Base-by-base conservation (phyloP, 768 basidiomycete genomes). In the Kwoniella sp. region DNA sequence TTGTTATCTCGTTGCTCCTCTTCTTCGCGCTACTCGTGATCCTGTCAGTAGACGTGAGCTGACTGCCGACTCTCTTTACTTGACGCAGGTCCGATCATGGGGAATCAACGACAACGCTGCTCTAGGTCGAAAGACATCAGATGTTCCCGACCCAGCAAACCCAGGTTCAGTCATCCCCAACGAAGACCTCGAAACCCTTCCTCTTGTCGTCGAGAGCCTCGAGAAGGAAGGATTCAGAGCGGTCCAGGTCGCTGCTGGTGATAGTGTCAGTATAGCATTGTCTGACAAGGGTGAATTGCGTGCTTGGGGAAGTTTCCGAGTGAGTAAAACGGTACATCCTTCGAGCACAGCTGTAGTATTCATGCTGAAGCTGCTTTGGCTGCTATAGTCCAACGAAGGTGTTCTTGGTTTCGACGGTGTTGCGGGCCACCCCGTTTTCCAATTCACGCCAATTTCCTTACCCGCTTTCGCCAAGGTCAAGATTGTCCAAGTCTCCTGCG, bases 231-330 rank as follows among this genome's bases (percentile, higher is more conserved):
- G 85, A 15, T 97, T 95, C 83, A 87, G 90, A 58, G 89, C 92
- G 0, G 90, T 92, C 3, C 84, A 85, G 62, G 84, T 92, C 64
- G 88, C 87, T 44, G 88, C 91, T 24, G 92, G 94, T 8, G 94
- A 96, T 73, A 91, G 87, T 66, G 88, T 93, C 68, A 90, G 88
- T 68, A 90, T 92, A 29, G 92, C 91, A 22, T 83, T 96, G 65
- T 89, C 88, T 60, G 83, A 84, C 48, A 82, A 88, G 54, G 94
- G 94, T 52, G 88, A 90, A 63, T 81, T 97, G 53, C 84, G 89
- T 61, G 90, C 88, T 24, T 97, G 94, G 94, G 88, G 86, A 29
- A 88, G 88, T 47, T 97, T 96, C 84, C 85, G 91, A 22, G 94
- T 96, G 80, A 60, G 81, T 74, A 6, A 33, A n/a, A n/a, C n/a